Base-by-base conservation (phyloP, 1,139 yeast genomes). In the Geotrichum candidum region DNA sequence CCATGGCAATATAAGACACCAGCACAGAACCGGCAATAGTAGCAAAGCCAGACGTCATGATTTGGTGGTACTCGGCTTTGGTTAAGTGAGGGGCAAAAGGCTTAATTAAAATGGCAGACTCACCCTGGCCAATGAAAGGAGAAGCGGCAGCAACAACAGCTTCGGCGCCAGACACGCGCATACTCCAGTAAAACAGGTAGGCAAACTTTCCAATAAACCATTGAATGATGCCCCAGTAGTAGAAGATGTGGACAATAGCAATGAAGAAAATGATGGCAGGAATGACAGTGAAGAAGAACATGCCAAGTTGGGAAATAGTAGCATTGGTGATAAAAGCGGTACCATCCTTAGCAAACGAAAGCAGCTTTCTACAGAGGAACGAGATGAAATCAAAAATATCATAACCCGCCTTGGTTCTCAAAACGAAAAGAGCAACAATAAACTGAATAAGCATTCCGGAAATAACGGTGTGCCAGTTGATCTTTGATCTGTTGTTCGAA, bases 81-180 rank as follows among this genome's bases (percentile, higher is more conserved):
- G 88, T 85, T 68, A 84, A 77, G 69, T 77, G 84, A 23, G 87
- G 86, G 72, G 85, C 74, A 68, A 84, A 82, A 62, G 84, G 86
- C 73, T 84, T 84, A 69, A 85, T 80, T 67, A 85, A 79, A 66
- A 85, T 80, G 9, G 88, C 88, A 61, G 84, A 80, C 74, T 85
- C 89, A 70, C 89, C 88, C 69, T 84, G 85, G 57, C 89, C 89
- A 68, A 85, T 79, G 70, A 85, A 85, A 4, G 89, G 89, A 53
- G 88, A 82, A 1, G 88, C 88, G 54, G 88, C 86, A 13, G 87
- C 87, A 45, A 85, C 86, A 59, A 84, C 82, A 33, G 88, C 84
- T 71, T 85, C 89, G 56, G 88, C 87, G 67, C 89, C 89, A 38
- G 85, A 80, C 22, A 84, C 83, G 65, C 78, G 76, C 77, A 84